Conservation (phyloP, 306 rosid genomes). For the Vachellia pachyceras region DNA sequence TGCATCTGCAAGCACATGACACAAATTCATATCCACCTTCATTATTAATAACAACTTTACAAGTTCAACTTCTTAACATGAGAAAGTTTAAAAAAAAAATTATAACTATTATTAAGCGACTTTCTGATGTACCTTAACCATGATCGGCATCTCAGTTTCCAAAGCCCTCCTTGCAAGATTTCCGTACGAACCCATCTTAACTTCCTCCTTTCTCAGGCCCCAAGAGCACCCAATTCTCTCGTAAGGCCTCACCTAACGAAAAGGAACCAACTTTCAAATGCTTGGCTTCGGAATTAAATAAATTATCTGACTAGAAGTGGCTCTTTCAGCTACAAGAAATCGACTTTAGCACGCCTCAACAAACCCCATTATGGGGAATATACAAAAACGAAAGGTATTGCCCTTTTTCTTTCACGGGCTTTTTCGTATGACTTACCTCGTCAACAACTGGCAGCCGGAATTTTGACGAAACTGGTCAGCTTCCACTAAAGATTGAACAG, state of each 20-base stretch:
- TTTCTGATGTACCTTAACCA: conserved; percentile 43
- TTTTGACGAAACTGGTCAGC: conserved; percentile 12
- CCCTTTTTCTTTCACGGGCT: background rate
- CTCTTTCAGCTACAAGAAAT: conserved; percentile 15
- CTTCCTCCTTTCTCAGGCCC: conserved; percentile 20
- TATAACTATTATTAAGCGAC: background rate
- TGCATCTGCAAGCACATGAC: conserved; percentile 24
- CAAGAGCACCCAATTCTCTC: conserved; percentile 26
- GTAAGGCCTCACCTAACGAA: conserved; percentile 9
- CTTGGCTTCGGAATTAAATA: background rate
- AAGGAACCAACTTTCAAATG: conserved; percentile 32
- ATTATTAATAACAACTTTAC: background rate
- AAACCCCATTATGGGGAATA: conserved; percentile 11
- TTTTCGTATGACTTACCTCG: conserved; percentile 13
- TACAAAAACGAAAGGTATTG: conserved; percentile 1
- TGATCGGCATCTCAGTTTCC: conserved; percentile 52
- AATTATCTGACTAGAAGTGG: background rate
- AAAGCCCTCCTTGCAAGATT: conserved; percentile 50
- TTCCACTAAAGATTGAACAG: background rate
- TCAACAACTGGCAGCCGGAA: background rate
- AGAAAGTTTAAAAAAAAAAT: background rate
- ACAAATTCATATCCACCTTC: background rate
- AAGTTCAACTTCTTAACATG: conserved; percentile 21
- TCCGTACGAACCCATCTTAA: conserved; percentile 48
- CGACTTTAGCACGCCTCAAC: conserved; percentile 39